phyloP scores from a whole-genome alignment of 208 protist species.

The Strigomonas galati region DNA sequence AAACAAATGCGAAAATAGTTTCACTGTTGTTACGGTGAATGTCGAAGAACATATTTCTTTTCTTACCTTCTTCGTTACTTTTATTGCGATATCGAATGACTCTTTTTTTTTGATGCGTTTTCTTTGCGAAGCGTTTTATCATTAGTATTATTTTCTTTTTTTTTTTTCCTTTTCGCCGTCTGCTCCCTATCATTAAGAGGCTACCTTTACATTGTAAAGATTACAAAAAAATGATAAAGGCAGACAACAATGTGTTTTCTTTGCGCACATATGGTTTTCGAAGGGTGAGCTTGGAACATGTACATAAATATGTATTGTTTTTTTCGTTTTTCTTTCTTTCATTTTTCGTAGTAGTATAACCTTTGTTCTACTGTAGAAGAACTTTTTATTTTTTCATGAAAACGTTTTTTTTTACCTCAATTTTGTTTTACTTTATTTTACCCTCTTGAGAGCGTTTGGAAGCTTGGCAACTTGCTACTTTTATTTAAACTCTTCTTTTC shows the following conservation, averaged over 20 bases:
- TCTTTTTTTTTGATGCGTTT: not conserved
- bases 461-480: too few relatives aligned
- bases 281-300: not conserved
- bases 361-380: not conserved
- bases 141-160: not conserved
- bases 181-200: not conserved
- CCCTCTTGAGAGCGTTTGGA: too few relatives aligned
- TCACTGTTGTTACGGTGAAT: too few relatives aligned
- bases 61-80: too few relatives aligned
- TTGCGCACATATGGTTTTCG: not conserved
- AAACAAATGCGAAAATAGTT: constrained; percentile 7
- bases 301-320: constrained; percentile 3
- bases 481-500: not conserved
- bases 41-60: not conserved
- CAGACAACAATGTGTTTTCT: not conserved
- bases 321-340: not conserved
- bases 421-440: not conserved
- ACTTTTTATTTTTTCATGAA: not conserved
- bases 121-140: not conserved
- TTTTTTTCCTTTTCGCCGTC: not conserved
- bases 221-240: not conserved
- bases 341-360: too few relatives aligned
- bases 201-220: not conserved
- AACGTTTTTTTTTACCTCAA: not conserved
- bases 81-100: too few relatives aligned